Percentiles rank a stretch among this genome's conserved stretches.
Conservation (phyloP, 305 asterid genomes). For the Euphrasia arctica region DNA sequence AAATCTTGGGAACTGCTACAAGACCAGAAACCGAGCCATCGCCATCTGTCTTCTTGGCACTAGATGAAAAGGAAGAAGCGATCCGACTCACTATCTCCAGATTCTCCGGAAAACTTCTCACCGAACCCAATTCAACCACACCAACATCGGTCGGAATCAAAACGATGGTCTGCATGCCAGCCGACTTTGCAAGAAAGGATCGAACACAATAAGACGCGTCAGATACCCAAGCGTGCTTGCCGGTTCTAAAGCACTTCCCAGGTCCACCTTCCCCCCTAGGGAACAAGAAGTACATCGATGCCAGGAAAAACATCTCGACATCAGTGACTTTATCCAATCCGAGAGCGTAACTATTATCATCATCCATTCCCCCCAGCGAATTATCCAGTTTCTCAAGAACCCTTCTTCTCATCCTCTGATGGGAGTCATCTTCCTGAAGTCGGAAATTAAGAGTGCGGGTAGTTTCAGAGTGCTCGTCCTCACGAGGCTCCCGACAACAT, state of each 20-base stretch:
- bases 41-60: neutral
- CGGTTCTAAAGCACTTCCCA: slow-evolving; percentile 58
- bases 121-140: slow-evolving; percentile 87
- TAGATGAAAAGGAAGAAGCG: slow-evolving; percentile 42
- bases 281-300: slow-evolving; percentile 89
- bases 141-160: slow-evolving; percentile 86
- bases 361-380: slow-evolving; percentile 72
- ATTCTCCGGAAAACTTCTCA: slow-evolving; percentile 59
- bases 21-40: slow-evolving; percentile 21
- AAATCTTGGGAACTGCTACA: slow-evolving; percentile 44
- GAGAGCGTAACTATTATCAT: slow-evolving; percentile 67
- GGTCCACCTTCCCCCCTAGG: slow-evolving; percentile 88
- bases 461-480: slow-evolving; percentile 56
- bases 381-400: slow-evolving; percentile 75
- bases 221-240: slow-evolving; percentile 62
- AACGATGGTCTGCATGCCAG: slow-evolving; percentile 79
- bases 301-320: slow-evolving; percentile 89
- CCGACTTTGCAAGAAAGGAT: slow-evolving; percentile 73
- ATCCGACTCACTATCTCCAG: slow-evolving; percentile 52
- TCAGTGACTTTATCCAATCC: slow-evolving; percentile 93
- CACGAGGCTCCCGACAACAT: slow-evolving; percentile 84
- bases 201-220: slow-evolving; percentile 62
- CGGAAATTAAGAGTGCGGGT: slow-evolving; percentile 44
- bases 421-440: slow-evolving; percentile 67
- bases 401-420: slow-evolving; percentile 81